Evolutionary conservation across 2,329 filamentous ascomycete species (phyloP), one percentile per base, ranked within the genome.

Genomic region (Diplodia intermedia): DNA sequence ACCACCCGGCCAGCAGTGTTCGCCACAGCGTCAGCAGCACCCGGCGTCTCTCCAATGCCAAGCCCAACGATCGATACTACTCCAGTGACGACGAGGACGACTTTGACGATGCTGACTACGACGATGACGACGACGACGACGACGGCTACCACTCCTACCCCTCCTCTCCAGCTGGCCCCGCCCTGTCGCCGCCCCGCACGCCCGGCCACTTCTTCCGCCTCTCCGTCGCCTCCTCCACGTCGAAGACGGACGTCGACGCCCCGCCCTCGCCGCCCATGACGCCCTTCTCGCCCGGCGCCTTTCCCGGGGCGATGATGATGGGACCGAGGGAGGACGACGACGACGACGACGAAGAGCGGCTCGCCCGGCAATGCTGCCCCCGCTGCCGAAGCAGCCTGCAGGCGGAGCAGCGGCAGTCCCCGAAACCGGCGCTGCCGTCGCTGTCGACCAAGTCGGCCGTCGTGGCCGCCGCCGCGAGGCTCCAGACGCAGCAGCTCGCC

Each of bases 161-260:
- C n/a, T 33, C 63, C 4, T 52, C 43, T 3, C 9, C 57, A 3
- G 26, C 15, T n/a, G 20, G 6, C 38, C 11, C 20, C 9, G 12
- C 20, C 20, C 11, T 29, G 50, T 52, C 50, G 12, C 20, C 50
- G 20, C 26, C 52, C 0, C 52, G 29, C n/a, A 20, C 57, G 31
- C 15, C 61, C 18, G 18, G 40, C 18, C 65, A 56, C 53, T 47
- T 62, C 57, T 62, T 62, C 57, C 57, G 57, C 43, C 57, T 62
- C 43, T 50, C 40, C 57, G 23, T 65, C 72, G 71, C 56, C 71
- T 72, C 71, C 74, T 36, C 33, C 9, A 36, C 33, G 4, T n/a
- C 40, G 6, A 47, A n/a, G 40, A 79, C 15, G 49, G 73, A 74
- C 57, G 79, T 79, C 55, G 75, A 78, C 63, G 53, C 65, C 11